These are phyloP conservation scores for Adansonia madagascariensis DNA, from an alignment of 441 rosid genomes.

Conservation along the genomic window DNA sequence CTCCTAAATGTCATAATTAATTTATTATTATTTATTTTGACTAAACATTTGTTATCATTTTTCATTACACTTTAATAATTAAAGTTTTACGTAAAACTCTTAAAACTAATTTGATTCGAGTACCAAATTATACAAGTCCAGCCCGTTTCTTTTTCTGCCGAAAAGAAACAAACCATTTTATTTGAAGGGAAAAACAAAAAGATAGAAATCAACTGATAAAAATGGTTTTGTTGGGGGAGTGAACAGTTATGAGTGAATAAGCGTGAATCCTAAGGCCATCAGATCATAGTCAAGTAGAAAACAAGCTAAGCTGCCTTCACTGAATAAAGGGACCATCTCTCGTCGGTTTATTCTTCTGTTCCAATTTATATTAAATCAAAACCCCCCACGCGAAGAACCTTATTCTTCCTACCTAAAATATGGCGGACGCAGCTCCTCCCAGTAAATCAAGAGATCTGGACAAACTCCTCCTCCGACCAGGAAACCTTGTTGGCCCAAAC, in stretches of 20 bases:
- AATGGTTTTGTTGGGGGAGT: not conserved
- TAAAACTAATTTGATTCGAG: too few relatives aligned
- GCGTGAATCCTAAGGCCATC: not conserved
- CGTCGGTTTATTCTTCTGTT: not conserved
- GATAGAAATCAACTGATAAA: not conserved
- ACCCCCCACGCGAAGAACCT: not conserved
- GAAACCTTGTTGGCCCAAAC: constrained; percentile 75
- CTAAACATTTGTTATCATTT: too few relatives aligned
- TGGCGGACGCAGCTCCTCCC: constrained; percentile 57
- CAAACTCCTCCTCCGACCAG: constrained; percentile 81
- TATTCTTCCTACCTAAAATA: constrained; percentile 26
- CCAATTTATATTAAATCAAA: not conserved
- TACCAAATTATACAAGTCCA: too few relatives aligned
- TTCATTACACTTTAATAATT: too few relatives aligned
- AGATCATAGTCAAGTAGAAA: constrained; percentile 10
- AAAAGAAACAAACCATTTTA: too few relatives aligned
- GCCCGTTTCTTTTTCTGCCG: too few relatives aligned
- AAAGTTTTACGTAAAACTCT: too few relatives aligned
- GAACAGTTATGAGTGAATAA: not conserved
- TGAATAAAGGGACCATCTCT: too few relatives aligned
- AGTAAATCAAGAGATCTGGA: constrained; percentile 88
- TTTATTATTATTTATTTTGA: too few relatives aligned
- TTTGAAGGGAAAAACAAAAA: not conserved
- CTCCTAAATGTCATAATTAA: too few relatives aligned
- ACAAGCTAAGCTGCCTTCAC: constrained; percentile 18